Evolutionary conservation across 2,329 filamentous ascomycete species (phyloP).

Genomic region (Xylariaceae sp.): DNA sequence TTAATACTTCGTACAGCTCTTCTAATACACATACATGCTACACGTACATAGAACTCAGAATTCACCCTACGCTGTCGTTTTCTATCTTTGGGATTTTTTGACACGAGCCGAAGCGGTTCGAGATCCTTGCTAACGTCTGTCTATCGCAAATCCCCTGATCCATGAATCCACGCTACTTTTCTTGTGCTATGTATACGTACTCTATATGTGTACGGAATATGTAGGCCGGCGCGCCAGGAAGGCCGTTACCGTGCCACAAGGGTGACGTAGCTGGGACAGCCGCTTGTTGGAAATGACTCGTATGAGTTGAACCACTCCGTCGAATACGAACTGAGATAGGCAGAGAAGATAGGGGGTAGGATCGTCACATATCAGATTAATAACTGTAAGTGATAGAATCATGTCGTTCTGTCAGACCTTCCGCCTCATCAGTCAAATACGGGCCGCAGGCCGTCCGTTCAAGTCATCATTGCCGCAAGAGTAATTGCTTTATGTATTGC

Average conservation of each 20-base stretch:
- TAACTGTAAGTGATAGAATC: not conserved
- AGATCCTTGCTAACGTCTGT: slow-evolving; percentile 22
- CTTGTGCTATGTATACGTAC: slow-evolving; percentile 5
- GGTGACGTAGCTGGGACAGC: slow-evolving; percentile 28
- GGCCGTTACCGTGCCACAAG: slow-evolving; percentile 23
- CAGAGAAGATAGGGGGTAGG: not conserved
- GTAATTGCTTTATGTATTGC: not conserved
- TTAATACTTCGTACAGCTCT: not conserved
- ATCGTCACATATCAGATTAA: slow-evolving; percentile 2
- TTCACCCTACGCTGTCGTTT: slow-evolving; percentile 14
- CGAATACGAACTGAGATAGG: slow-evolving; percentile 5
- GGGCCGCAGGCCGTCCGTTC: slow-evolving; percentile 6
- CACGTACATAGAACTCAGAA: no score
- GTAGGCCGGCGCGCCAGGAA: slow-evolving; percentile 19
- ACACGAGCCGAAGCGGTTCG: slow-evolving; percentile 14
- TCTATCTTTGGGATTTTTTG: slow-evolving; percentile 18
- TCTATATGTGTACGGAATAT: no score
- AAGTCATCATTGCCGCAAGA: not conserved
- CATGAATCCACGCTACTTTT: slow-evolving; percentile 18
- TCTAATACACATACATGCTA: no score
- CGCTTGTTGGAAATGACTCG: slow-evolving; percentile 15
- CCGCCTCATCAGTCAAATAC: not conserved
- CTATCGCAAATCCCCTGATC: slow-evolving; percentile 14
- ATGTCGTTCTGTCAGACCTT: not conserved
- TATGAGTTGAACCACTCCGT: slow-evolving; percentile 3